phyloP scores from a whole-genome alignment of 2,329 filamentous ascomycete genomes.

The Fusarium sp. region DNA sequence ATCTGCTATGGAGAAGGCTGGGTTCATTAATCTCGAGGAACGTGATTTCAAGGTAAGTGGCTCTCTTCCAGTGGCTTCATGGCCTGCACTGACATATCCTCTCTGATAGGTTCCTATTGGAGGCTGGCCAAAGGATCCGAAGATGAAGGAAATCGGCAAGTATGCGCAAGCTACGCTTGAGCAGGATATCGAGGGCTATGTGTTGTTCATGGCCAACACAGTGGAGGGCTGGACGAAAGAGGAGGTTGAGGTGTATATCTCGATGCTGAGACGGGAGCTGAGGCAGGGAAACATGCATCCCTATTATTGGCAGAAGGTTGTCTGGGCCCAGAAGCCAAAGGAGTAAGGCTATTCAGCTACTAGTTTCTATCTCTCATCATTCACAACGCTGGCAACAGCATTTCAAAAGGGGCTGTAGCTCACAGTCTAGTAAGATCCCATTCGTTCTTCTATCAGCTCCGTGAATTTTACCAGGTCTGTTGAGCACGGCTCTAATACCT shows the following conservation, averaged over 20 bases:
- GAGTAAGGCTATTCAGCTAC: background rate
- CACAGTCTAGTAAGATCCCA: background rate
- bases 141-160: constrained; percentile 17
- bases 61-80: accelerated
- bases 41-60: constrained; percentile 13
- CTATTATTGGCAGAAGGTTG: constrained; percentile 23
- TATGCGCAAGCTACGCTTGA: constrained; percentile 27
- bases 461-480: background rate
- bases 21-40: constrained; percentile 14
- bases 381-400: too few species aligned
- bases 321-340: constrained; percentile 21
- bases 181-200: constrained; percentile 30
- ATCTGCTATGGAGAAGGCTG: constrained; percentile 16
- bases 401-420: too few species aligned
- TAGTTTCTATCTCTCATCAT: too few species aligned
- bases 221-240: constrained; percentile 28
- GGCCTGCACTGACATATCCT: background rate
- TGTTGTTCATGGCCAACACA: constrained; percentile 29
- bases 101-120: constrained; percentile 15
- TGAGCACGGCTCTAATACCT: background rate
- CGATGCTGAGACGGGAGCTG: constrained; percentile 30
- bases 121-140: constrained; percentile 12
- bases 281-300: constrained; percentile 25
- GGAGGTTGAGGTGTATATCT: constrained; percentile 31
- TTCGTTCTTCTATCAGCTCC: background rate